Base-by-base conservation (phyloP, 257 asterid species). In the Ilex aquifolium region DNA sequence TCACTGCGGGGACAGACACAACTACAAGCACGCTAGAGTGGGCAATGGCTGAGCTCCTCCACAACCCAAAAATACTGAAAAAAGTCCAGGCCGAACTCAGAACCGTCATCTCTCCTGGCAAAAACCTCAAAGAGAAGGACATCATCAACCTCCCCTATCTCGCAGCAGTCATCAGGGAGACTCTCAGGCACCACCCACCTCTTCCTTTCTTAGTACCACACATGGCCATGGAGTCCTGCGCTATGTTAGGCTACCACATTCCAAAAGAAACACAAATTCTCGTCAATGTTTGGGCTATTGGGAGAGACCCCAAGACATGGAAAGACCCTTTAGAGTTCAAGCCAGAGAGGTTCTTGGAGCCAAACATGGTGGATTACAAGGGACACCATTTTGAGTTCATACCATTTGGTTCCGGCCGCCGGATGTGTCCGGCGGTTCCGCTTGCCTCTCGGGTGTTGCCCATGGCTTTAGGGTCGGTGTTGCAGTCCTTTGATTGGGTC, bases 41-140 rank as follows among this genome's bases (percentile, higher is more conserved):
- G 97, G 89, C 88, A 4, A 87, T 87, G 95, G 76, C 91, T 15
- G 96, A 89, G 77, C 91, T 89, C 59, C 87, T 84, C 60, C 83
- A 39, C 67, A 73, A 83, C 71, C 91, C 88, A 3, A 31, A 32
- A 13, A 49, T 55, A 7, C 84, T 86, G 44, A 57, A 11, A 12
- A 64, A 72, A 62, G 82, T 76, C 32, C 88, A 83, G 64, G 31
- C 68, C 2, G 89, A 88, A 73, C 72, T 85, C 0, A 51, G 88
- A 68, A 27, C 61, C 39, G 59, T 54, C 31, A 63, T 75, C 27
- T 16, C 14, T 2, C 65, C 80, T 7, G 71, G 72, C 0, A 42
- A 55, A 2, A 67, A 69, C 49, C 52, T 83, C 0, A 71, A 75
- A 17, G 92, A 88, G 67, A 60, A 75, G 3, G 65, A 78, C 68